phyloP scores from a whole-genome alignment of 2,329 filamentous ascomycete species.

The Dryadomyces quercivorus region DNA sequence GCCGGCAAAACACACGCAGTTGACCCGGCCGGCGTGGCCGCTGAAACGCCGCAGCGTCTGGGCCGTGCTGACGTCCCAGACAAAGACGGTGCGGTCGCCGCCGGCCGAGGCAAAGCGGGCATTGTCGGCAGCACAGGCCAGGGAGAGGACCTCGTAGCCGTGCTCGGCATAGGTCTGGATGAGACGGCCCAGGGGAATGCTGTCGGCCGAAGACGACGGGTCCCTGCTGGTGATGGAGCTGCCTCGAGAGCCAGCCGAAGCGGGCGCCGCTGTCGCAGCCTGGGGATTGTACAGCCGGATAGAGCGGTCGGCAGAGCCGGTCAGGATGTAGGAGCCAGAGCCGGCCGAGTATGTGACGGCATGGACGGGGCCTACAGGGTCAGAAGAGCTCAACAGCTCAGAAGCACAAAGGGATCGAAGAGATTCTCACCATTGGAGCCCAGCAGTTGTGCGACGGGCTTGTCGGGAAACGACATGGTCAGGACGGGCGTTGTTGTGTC shows the following conservation, averaged over 20 bases:
- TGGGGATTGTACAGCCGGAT: slow-evolving; percentile 78
- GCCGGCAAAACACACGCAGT: slow-evolving; percentile 68
- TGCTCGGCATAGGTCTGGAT: slow-evolving; percentile 86
- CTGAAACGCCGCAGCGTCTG: slow-evolving; percentile 65
- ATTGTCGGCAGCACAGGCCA: slow-evolving; percentile 66
- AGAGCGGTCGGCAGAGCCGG: slow-evolving; percentile 72
- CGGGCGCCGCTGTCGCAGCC: slow-evolving; percentile 22
- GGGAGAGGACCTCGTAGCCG: slow-evolving; percentile 80
- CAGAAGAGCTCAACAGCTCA: not conserved
- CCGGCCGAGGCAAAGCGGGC: slow-evolving; percentile 76
- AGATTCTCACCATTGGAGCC: slow-evolving; percentile 41
- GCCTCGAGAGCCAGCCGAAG: not conserved
- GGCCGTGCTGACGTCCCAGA: slow-evolving; percentile 85
- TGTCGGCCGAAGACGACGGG: slow-evolving; percentile 17
- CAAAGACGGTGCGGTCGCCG: slow-evolving; percentile 80
- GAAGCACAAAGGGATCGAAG: not conserved
- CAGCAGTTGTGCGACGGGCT: slow-evolving; percentile 41
- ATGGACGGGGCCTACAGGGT: slow-evolving; percentile 52
- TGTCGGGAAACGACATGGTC: slow-evolving; percentile 32
- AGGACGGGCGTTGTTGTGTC: not conserved
- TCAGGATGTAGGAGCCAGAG: slow-evolving; percentile 67
- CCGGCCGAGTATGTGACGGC: slow-evolving; percentile 61
- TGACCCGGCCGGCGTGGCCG: slow-evolving; percentile 60
- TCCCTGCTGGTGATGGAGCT: slow-evolving; percentile 7
- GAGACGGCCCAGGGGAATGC: slow-evolving; percentile 33